These are phyloP conservation scores for Saprolegnia diclina DNA, from an alignment of 352 stramenopile genomes.

Conservation along the genomic window DNA sequence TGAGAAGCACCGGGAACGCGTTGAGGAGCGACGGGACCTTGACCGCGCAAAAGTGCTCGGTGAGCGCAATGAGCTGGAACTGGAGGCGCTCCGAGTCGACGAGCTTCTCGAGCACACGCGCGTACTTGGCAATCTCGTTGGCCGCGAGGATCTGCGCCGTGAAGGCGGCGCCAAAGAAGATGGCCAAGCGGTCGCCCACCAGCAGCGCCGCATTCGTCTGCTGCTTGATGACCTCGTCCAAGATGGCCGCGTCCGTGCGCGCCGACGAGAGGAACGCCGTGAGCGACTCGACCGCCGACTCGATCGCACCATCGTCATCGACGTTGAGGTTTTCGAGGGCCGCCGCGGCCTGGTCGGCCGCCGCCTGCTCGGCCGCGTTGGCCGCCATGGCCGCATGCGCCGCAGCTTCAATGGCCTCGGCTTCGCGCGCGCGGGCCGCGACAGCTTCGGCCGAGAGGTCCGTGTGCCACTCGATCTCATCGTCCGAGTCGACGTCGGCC, in stretches of 20 bases:
- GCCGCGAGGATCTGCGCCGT: slow-evolving; percentile 86
- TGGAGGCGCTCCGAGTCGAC: slow-evolving; percentile 84
- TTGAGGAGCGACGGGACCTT: slow-evolving; percentile 68
- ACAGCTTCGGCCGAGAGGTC: slow-evolving; percentile 78
- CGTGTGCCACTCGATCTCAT: slow-evolving; percentile 82
- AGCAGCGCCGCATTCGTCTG: slow-evolving; percentile 89
- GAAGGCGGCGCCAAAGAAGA: slow-evolving; percentile 88
- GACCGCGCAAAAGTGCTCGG: slow-evolving; percentile 88
- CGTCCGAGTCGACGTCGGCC: slow-evolving; percentile 43
- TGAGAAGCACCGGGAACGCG: slow-evolving; percentile 93
- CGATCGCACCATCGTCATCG: slow-evolving; percentile 77
- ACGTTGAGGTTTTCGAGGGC: slow-evolving; percentile 79
- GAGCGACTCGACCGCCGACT: slow-evolving; percentile 62
- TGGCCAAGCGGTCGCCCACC: slow-evolving; percentile 90
- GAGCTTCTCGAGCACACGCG: slow-evolving; percentile 78
- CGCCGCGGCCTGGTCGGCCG: slow-evolving; percentile 59
- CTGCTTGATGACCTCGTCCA: slow-evolving; percentile 89
- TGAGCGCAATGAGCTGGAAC: slow-evolving; percentile 89
- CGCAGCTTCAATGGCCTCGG: slow-evolving; percentile 73
- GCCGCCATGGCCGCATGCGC: slow-evolving; percentile 63
- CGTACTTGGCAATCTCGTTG: slow-evolving; percentile 88
- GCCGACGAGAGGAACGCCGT: slow-evolving; percentile 47
- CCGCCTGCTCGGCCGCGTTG: slow-evolving; percentile 39
- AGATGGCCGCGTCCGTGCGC: slow-evolving; percentile 57
- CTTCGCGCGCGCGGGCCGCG: slow-evolving; percentile 69